A percentile compares a stretch with the other conserved stretches of the same genome.
Evolutionary conservation across 257 asterid species (phyloP).

Genomic region (Anisodus tanguticus): DNA sequence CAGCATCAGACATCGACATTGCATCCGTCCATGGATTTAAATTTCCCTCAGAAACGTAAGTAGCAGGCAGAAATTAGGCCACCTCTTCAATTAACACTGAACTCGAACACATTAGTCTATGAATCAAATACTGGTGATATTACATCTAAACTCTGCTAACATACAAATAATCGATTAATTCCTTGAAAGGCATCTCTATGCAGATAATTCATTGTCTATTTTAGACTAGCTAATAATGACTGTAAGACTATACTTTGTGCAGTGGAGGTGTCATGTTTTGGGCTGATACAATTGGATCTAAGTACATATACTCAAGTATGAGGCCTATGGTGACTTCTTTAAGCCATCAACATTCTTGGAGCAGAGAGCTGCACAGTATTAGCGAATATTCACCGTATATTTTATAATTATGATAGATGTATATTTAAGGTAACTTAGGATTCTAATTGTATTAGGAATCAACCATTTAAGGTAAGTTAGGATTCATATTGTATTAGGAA

Average conservation of each 20-base stretch:
- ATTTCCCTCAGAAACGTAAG: slow-evolving; percentile 36
- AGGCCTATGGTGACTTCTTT: slow-evolving; percentile 23
- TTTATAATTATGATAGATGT: too few species aligned
- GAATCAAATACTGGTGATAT: too few species aligned
- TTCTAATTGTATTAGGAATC: too few species aligned
- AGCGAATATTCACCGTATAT: too few species aligned
- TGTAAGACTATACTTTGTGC: not conserved
- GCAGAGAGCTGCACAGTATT: slow-evolving; percentile 9
- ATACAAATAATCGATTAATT: not conserved
- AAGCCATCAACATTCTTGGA: slow-evolving; percentile 28
- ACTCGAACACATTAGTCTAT: not conserved
- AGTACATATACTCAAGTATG: slow-evolving; percentile 26
- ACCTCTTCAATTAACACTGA: too few species aligned
- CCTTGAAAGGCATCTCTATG: not conserved
- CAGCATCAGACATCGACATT: slow-evolving; percentile 40
- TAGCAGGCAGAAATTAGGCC: not conserved
- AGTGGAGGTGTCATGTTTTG: slow-evolving; percentile 29
- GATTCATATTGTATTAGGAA: too few species aligned
- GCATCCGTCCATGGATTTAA: slow-evolving; percentile 40
- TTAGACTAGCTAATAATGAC: not conserved
- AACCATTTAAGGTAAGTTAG: too few species aligned
- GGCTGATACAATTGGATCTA: slow-evolving; percentile 25
- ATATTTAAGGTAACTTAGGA: too few species aligned
- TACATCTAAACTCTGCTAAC: not conserved
- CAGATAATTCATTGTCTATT: not conserved